Percentiles rank a stretch among this genome's conserved stretches.
These are phyloP conservation scores for Pythium rhizo-oryzae DNA, from an alignment of 352 stramenopile genomes.

Conservation along the genomic window DNA sequence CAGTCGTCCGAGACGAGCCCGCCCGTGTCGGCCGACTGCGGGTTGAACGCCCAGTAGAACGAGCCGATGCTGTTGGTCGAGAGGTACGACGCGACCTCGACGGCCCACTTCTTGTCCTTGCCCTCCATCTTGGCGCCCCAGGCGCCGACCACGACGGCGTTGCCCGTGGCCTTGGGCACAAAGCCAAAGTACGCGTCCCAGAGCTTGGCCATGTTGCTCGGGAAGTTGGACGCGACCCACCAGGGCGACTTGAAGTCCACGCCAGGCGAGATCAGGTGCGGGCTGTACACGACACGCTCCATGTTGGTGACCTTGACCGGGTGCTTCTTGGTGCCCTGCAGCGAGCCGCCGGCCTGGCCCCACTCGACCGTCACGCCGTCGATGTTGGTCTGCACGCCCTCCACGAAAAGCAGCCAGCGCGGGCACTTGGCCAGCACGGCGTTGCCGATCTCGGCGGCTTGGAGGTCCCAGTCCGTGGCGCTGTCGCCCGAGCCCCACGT, in stretches of 20 bases:
- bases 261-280: conserved; percentile 63
- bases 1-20: conserved; percentile 76
- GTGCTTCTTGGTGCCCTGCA: conserved; percentile 61
- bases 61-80: conserved; percentile 56
- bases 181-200: conserved; percentile 78
- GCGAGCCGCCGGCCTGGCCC: conserved; percentile 62
- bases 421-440: conserved; percentile 61
- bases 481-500: conserved; percentile 63
- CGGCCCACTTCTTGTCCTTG: conserved; percentile 61
- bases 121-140: conserved; percentile 71
- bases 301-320: conserved; percentile 71
- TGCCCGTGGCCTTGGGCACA: conserved; percentile 53
- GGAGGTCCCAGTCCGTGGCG: conserved; percentile 68
- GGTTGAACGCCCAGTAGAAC: conserved; percentile 84
- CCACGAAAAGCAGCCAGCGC: conserved; percentile 71
- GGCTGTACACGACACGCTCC: conserved; percentile 71
- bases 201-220: conserved; percentile 64
- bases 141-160: conserved; percentile 63
- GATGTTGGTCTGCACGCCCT: conserved; percentile 77
- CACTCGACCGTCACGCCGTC: conserved; percentile 53
- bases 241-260: conserved; percentile 67
- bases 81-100: conserved; percentile 53
- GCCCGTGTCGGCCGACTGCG: conserved; percentile 68
- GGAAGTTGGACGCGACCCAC: conserved; percentile 61
- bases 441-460: conserved; percentile 68